Evolutionary conservation across 2,329 filamentous ascomycete genomes (phyloP), one percentile per base, ranked within the genome.

Genomic region (Aspergillus tubingensis): DNA sequence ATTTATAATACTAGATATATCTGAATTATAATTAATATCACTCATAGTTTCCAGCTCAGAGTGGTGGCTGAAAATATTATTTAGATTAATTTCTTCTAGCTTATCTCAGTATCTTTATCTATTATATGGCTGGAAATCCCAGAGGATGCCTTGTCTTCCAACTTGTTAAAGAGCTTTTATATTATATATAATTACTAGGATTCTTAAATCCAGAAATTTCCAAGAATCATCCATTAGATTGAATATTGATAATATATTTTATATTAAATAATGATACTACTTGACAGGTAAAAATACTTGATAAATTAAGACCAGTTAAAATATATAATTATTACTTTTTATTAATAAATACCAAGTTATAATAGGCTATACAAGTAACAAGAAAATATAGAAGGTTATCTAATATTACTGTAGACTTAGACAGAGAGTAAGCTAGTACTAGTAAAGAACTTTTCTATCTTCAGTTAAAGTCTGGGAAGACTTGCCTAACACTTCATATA

Each of bases 251-350:
- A 41, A 21, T 8, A 57, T 49, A 15, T 52, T 57, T 54, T 39
- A 53, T 68, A 51, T 68, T 44, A 48, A 67, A 66, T 8, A 68
- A 54, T 51, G 51, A 68, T 11, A 68, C 65, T 51, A 53, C 56
- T 43, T 59, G 56, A 27, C 56, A 66, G 51, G 60, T 57, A n/a
- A 62, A 57, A 52, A 67, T 49, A 30, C 59, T 63, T 1, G 54
- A 66, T 39, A 65, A 55, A 59, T 65, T 61, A 13, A 67, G 43
- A 27, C 49, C 55, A 21, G 59, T 39, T 6, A 62, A 38, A 2
- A 59, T 5, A 58, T 65, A 66, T 57, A 65, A 27, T 47, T 39
- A 36, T 54, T 66, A 54, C 43, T 61, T 65, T 60, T 66, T 56
- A 62, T 68, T 60, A 8, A 59, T 57, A 48, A 65, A 65, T 11